These are phyloP conservation scores for Pythium coloratum DNA, from an alignment of 352 stramenopile species.

Conservation along the genomic window DNA sequence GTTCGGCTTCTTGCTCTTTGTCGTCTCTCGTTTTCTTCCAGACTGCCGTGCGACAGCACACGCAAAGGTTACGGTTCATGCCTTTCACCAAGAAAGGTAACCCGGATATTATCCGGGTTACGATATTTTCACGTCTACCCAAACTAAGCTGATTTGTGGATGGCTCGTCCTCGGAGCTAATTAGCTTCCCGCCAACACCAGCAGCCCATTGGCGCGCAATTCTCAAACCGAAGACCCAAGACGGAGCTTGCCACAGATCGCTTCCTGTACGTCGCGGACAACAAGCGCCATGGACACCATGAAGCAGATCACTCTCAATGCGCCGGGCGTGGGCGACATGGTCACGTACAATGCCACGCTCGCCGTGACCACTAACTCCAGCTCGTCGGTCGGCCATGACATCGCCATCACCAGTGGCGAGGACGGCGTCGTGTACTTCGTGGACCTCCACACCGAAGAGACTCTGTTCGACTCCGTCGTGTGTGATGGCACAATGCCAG, in stretches of 20 bases:
- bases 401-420: conserved; percentile 76
- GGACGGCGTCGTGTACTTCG: conserved; percentile 79
- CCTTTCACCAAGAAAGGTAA: neutral
- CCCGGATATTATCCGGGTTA: conserved; percentile 7
- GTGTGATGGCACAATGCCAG: conserved; percentile 62
- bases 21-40: conserved; percentile 6
- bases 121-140: neutral
- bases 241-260: neutral
- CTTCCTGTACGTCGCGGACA: neutral
- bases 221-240: neutral
- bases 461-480: conserved; percentile 49
- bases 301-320: conserved; percentile 77
- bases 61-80: neutral
- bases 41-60: neutral
- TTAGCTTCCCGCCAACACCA: conserved; percentile 2
- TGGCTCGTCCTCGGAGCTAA: conserved; percentile 2
- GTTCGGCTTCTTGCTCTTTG: conserved; percentile 1
- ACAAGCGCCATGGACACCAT: conserved; percentile 58
- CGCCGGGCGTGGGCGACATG: conserved; percentile 69
- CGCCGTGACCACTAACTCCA: conserved; percentile 41
- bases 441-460: conserved; percentile 55
- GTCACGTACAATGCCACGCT: conserved; percentile 39
- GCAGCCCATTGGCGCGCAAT: conserved; percentile 5
- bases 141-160: neutral
- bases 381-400: conserved; percentile 37